A percentile compares a stretch with the other conserved stretches of the same genome.
phyloP scores from a whole-genome alignment of 257 asterid genomes.

The Rauvolfia tetraphylla region DNA sequence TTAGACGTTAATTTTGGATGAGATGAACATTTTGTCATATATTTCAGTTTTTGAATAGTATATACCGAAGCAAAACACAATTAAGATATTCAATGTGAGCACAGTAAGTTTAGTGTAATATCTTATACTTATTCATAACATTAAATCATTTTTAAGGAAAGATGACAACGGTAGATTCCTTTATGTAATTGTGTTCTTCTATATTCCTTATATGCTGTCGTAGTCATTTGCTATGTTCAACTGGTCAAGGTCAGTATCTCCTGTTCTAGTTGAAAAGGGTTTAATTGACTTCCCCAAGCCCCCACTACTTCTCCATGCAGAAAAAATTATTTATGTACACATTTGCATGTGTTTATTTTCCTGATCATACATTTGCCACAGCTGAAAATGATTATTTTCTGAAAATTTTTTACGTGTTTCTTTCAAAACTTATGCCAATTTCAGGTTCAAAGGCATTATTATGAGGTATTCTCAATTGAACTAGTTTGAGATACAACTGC shows the following conservation, averaged over 20 bases:
- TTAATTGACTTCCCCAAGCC: not conserved
- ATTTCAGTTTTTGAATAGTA: not conserved
- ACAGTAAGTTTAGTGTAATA: not conserved
- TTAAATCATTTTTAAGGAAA: not conserved
- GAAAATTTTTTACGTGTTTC: not conserved
- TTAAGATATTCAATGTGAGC: not conserved
- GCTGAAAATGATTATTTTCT: not conserved
- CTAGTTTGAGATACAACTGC: slow-evolving; percentile 9
- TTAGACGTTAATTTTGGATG: not conserved
- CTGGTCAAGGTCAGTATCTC: not conserved
- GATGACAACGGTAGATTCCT: no score
- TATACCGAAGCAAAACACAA: not conserved
- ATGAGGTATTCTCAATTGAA: not conserved
- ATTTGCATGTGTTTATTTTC: not conserved
- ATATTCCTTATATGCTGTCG: not conserved
- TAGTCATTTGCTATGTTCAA: not conserved
- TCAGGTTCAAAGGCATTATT: slow-evolving; percentile 9
- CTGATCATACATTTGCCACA: not conserved
- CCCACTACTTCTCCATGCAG: not conserved
- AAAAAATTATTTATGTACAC: not conserved
- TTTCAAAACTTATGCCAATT: slow-evolving; percentile 1
- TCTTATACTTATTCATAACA: not conserved
- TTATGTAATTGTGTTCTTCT: not conserved
- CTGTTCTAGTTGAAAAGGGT: not conserved
- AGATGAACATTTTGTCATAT: not conserved